Evolutionary conservation across 495 filamentous ascomycete species (phyloP).

Genomic region (Physcia stellaris): DNA sequence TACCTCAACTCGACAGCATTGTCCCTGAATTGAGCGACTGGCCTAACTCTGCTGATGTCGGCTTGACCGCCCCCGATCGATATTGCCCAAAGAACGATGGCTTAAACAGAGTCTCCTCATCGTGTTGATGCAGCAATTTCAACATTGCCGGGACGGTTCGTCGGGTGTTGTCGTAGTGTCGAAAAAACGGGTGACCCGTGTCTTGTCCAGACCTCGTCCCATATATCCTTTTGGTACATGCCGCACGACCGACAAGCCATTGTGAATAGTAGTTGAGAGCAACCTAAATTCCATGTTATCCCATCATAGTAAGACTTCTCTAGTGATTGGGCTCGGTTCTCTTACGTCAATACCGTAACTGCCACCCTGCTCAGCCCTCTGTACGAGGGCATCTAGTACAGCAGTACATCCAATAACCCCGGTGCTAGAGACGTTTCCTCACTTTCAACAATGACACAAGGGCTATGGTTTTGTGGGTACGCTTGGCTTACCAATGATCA

Average conservation of each 20-base stretch:
- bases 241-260: constrained; percentile 14
- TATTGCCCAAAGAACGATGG: constrained; percentile 12
- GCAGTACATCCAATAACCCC: constrained; percentile 20
- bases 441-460: neutral
- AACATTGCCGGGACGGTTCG: constrained; percentile 11
- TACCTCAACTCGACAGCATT: constrained; percentile 8
- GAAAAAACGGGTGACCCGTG: constrained; percentile 9
- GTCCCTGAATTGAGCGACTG: constrained; percentile 7
- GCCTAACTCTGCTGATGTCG: constrained; percentile 2
- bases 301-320: neutral
- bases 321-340: neutral
- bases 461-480: neutral
- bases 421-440: constrained; percentile 3
- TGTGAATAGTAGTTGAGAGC: constrained; percentile 20
- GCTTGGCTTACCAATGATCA: constrained; percentile 2
- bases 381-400: constrained; percentile 21
- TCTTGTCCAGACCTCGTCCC: constrained; percentile 5
- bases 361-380: constrained; percentile 23
- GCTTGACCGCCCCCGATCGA: neutral
- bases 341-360: constrained; percentile 16
- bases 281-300: neutral
- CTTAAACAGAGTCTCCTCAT: constrained; percentile 6
- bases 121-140: constrained; percentile 3
- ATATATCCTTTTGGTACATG: constrained; percentile 8
- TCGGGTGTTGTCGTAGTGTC: constrained; percentile 9